Conservation (phyloP, 1,139 yeast species). For the Yamadazyma taylorii region DNA sequence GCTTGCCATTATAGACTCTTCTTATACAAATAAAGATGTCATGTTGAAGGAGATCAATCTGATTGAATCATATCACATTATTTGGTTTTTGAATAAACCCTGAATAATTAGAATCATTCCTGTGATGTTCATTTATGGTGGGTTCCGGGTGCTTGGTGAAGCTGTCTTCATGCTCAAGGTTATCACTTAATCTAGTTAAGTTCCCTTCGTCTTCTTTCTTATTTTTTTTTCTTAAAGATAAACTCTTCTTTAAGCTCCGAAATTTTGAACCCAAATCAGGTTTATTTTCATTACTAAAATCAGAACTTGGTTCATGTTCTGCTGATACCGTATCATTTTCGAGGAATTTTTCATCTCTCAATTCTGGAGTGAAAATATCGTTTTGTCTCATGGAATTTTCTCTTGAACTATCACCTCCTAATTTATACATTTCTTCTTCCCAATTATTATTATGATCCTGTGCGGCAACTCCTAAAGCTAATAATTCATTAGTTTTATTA, state of each 20-base stretch:
- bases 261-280: constrained; percentile 22
- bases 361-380: constrained; percentile 28
- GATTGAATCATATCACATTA: constrained; percentile 25
- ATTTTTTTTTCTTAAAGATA: constrained; percentile 23
- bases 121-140: constrained; percentile 21
- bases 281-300: constrained; percentile 13
- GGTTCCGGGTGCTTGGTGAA: constrained; percentile 12
- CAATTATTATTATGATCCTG: constrained; percentile 69
- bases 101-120: constrained; percentile 30
- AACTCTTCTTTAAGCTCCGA: constrained; percentile 21
- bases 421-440: constrained; percentile 63
- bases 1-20: no score
- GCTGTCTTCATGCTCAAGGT: constrained; percentile 20
- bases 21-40: no score
- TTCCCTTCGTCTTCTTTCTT: constrained; percentile 14
- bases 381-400: constrained; percentile 9
- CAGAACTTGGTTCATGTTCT: constrained; percentile 11
- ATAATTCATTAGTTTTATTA: constrained; percentile 51
- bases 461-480: constrained; percentile 68
- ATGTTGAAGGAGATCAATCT: no score
- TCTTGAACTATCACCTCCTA: constrained; percentile 28
- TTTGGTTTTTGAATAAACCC: constrained; percentile 28
- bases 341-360: constrained; percentile 19
- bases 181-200: constrained; percentile 37
- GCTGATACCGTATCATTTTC: constrained; percentile 8